These are phyloP conservation scores for Aspergillus sp. DNA, from an alignment of 2,329 filamentous ascomycete species.

Conservation along the genomic window DNA sequence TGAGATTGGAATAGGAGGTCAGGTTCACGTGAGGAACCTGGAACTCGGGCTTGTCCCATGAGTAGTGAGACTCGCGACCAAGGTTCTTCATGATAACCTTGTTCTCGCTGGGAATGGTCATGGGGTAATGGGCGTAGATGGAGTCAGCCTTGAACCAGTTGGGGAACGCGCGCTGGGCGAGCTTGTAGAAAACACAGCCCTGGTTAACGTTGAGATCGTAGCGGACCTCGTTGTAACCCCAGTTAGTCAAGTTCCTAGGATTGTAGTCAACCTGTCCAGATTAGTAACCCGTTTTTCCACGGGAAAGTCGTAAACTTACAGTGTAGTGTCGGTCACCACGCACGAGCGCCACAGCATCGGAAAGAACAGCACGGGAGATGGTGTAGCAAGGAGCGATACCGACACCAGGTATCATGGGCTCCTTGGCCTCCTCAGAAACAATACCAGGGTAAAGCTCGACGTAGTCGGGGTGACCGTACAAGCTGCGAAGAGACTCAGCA, in stretches of 20 bases:
- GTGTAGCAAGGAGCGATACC: constrained; percentile 76
- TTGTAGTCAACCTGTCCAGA: constrained; percentile 61
- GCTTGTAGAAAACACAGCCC: constrained; percentile 81
- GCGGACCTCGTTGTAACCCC: constrained; percentile 74
- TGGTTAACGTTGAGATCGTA: constrained; percentile 74
- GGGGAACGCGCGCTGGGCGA: constrained; percentile 77
- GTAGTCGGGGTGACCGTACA: constrained; percentile 71
- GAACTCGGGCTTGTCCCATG: constrained; percentile 62
- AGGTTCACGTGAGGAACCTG: constrained; percentile 56
- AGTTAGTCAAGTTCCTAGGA: constrained; percentile 73
- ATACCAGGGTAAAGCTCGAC: constrained; percentile 80
- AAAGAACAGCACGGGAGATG: constrained; percentile 72
- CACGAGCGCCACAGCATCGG: constrained; percentile 75
- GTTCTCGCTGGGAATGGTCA: constrained; percentile 71
- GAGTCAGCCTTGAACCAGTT: constrained; percentile 75
- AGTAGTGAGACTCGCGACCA: constrained; percentile 67
- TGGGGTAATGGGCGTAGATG: constrained; percentile 76
- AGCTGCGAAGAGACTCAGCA: constrained; percentile 61
- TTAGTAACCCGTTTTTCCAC: constrained; percentile 23
- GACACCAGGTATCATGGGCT: constrained; percentile 70
- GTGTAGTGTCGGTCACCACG: constrained; percentile 79
- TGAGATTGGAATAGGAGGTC: constrained; percentile 61
- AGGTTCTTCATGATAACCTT: constrained; percentile 67
- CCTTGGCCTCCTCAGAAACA: constrained; percentile 72
- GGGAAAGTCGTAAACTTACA: constrained; percentile 12